Base-by-base conservation (phyloP, 2,329 filamentous ascomycete genomes). In the Plectosphaerella sp. region DNA sequence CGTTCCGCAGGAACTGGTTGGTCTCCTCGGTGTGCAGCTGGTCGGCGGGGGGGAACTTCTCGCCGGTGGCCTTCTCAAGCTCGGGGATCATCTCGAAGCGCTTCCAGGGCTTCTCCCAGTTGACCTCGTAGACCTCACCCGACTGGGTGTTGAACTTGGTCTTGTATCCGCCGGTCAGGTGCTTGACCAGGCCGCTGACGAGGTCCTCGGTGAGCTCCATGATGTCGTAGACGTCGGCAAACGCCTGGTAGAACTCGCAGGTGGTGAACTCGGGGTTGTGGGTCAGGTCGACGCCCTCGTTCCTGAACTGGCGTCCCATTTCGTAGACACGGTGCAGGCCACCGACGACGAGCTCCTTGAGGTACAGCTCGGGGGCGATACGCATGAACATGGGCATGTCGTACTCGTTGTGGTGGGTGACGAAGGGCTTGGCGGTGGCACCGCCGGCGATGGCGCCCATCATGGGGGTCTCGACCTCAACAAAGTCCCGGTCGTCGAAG, bases 211-310 rank as follows among this genome's bases (percentile, higher is more conserved):
- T 97, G 64, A 91, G 81, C 54, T 88, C 76, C 87, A 96, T 91
- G 53, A 95, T 75, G 65, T 96, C 91, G 70, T 95, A 89, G 61
- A 96, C 84, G 71, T 96, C 91, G 52, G 88, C 88, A 60, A 91
- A 97, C 4, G 94, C 93, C 82, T 89, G 86, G 74, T 99, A 99
- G 75, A 97, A 97, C 72, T 99, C 94, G 70, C 91, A 90, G 24
- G 91, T 96, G 43, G 94, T 99, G 77, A 99, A 99, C 69, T 99
- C 94, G 39, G 89, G 94, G 77, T 97, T 99, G 79, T 99, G 94
- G 8, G 94, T 99, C 48, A 94, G 77, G 68, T 96, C 91, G 58
- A 91, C 87, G 54, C 88, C 89, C 71, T 95, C 91, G 62, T 93
- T 92, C 63, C 94, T 80, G 83, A 99, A 99, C 68, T 96, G 91